These are phyloP conservation scores for Gossypium rotundifolium DNA, from an alignment of 345 rosid genomes.

Conservation along the genomic window DNA sequence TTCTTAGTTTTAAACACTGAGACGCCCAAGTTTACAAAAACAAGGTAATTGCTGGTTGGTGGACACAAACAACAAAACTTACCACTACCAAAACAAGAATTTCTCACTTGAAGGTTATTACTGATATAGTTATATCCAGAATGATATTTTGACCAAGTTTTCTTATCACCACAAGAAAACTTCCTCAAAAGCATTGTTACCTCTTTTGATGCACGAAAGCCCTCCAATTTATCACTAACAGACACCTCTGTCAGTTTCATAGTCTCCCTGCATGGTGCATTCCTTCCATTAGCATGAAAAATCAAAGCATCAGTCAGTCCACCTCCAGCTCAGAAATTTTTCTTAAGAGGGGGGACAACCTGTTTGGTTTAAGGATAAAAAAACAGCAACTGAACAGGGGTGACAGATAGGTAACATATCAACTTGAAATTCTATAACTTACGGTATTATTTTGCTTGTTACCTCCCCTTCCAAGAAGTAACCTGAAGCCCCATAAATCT, in stretches of 20 bases:
- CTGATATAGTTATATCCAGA: background rate
- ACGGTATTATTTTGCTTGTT: conserved; percentile 30
- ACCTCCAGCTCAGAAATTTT: background rate
- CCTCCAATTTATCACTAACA: conserved; percentile 75
- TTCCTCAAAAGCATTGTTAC: conserved; percentile 22
- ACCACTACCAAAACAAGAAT: background rate
- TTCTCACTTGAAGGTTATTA: background rate
- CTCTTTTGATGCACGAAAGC: conserved; percentile 87
- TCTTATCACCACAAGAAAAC: background rate
- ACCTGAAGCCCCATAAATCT: conserved; percentile 86
- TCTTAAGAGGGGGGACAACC: background rate
- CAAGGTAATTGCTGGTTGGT: background rate
- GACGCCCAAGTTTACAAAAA: background rate
- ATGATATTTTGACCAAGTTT: conserved; percentile 8
- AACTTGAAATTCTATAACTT: conserved; percentile 33
- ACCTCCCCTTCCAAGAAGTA: conserved; percentile 66
- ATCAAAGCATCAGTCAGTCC: background rate
- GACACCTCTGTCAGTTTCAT: conserved; percentile 64
- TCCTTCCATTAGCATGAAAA: conserved; percentile 13
- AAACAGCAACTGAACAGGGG: background rate
- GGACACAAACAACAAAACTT: background rate
- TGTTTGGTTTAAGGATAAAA: background rate
- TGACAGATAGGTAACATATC: background rate
- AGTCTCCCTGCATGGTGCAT: conserved; percentile 40
- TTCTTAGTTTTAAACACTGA: background rate